These are phyloP conservation scores for Phytophthora palmivora DNA, from an alignment of 352 stramenopile species.

Conservation along the genomic window DNA sequence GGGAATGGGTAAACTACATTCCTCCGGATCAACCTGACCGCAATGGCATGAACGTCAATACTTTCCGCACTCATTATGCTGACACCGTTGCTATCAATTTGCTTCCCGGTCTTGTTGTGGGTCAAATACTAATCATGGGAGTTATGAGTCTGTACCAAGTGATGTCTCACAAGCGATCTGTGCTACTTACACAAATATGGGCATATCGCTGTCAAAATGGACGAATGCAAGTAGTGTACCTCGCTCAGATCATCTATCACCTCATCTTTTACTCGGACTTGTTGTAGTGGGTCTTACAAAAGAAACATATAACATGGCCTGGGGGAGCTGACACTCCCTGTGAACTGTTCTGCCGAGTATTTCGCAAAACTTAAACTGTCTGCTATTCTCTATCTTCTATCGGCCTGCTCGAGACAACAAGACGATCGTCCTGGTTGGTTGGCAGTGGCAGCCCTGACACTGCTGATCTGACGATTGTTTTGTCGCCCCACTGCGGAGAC, in stretches of 20 bases:
- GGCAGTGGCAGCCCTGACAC: no score
- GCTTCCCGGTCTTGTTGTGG: conserved; percentile 28
- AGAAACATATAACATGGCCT: no score
- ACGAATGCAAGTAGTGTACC: conserved; percentile 26
- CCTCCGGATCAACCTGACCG: conserved; percentile 8
- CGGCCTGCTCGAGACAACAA: no score
- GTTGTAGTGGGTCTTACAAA: no score
- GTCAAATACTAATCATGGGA: conserved; percentile 34
- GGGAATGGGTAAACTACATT: conserved; percentile 29
- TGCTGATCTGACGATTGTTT: no score
- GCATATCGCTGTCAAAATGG: conserved; percentile 34
- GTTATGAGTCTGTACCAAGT: conserved; percentile 31
- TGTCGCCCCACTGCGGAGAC: no score
- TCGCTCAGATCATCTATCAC: conserved; percentile 29
- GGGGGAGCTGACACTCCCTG: no score
- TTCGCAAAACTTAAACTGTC: no score
- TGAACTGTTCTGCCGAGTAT: no score
- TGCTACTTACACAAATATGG: conserved; percentile 37
- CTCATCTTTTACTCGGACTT: conserved; percentile 25
- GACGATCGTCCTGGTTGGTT: no score
- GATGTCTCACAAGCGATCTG: conserved; percentile 35
- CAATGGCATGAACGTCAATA: conserved; percentile 26
- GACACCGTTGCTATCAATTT: conserved; percentile 27
- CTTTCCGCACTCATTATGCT: conserved; percentile 25
- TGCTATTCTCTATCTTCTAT: no score